Percentiles rank a stretch among this genome's conserved stretches.
Conservation (phyloP, 768 basidiomycete genomes). For the Leccinum truebloodii region DNA sequence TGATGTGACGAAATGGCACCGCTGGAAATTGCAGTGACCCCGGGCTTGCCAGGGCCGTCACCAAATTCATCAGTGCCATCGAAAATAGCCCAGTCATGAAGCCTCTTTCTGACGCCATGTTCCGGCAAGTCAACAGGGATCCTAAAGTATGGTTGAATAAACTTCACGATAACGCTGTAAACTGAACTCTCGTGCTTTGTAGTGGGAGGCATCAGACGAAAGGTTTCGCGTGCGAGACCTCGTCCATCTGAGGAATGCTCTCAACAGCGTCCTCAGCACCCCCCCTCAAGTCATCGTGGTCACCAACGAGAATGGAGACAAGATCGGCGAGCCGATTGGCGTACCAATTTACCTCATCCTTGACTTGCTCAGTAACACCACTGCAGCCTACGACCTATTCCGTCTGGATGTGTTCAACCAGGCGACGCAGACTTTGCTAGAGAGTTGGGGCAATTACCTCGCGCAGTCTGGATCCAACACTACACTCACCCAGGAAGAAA, state of each 20-base stretch:
- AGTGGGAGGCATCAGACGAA: not conserved
- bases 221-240: not conserved
- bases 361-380: constrained; percentile 27
- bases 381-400: constrained; percentile 20
- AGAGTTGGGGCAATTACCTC: constrained; percentile 7
- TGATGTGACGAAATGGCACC: too few relatives aligned
- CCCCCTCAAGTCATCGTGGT: not conserved
- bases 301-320: too few relatives aligned
- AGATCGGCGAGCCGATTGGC: constrained; percentile 20
- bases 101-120: not conserved
- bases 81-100: not conserved
- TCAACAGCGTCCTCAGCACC: not conserved
- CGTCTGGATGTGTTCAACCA: constrained; percentile 6
- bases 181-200: not conserved
- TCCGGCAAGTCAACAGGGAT: not conserved
- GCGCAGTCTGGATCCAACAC: constrained; percentile 3
- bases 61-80: not conserved
- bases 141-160: not conserved
- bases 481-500: not conserved
- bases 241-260: not conserved
- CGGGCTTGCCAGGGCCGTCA: not conserved
- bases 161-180: not conserved
- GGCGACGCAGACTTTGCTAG: not conserved
- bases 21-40: too few relatives aligned
- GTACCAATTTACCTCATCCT: constrained; percentile 19